These are phyloP conservation scores for Yarrowia sp. DNA, from an alignment of 805 yeast genomes.

Conservation along the genomic window DNA sequence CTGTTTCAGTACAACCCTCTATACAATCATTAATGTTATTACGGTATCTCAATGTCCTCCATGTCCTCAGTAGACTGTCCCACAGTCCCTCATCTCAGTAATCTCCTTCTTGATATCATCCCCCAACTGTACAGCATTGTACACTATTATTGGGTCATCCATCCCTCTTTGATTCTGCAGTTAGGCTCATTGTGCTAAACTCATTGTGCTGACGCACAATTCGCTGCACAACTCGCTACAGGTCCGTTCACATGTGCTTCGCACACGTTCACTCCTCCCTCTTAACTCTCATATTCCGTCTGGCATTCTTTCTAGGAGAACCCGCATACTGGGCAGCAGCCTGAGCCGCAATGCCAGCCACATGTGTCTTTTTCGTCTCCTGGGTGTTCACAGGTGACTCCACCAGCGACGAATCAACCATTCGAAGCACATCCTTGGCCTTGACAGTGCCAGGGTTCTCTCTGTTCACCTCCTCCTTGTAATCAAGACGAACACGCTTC, in stretches of 20 bases:
- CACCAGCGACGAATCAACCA: conserved; percentile 51
- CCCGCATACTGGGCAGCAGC: conserved; percentile 24
- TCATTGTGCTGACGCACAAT: too few relatives aligned
- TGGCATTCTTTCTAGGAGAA: conserved; percentile 28
- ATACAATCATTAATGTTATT: not conserved
- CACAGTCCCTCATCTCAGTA: too few relatives aligned
- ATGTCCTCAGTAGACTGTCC: too few relatives aligned
- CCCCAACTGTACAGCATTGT: too few relatives aligned
- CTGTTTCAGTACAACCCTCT: not conserved
- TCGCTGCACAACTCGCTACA: too few relatives aligned
- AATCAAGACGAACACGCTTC: conserved; percentile 42
- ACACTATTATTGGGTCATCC: too few relatives aligned
- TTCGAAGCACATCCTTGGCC: conserved; percentile 49
- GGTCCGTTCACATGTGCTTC: too few relatives aligned
- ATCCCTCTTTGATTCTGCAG: too few relatives aligned
- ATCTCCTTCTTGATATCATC: not conserved
- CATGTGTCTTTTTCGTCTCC: conserved; percentile 4
- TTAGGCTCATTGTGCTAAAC: too few relatives aligned
- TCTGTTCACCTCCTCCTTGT: conserved; percentile 43
- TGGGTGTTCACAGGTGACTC: conserved; percentile 48
- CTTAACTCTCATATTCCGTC: not conserved
- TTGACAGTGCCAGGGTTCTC: conserved; percentile 46
- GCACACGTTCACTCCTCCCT: too few relatives aligned
- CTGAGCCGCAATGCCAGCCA: not conserved
- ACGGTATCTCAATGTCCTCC: conserved; percentile 27